Evolutionary conservation across 257 asterid genomes (phyloP), one percentile per base, ranked within the genome.

Genomic region (Nicotiana attenuata): DNA sequence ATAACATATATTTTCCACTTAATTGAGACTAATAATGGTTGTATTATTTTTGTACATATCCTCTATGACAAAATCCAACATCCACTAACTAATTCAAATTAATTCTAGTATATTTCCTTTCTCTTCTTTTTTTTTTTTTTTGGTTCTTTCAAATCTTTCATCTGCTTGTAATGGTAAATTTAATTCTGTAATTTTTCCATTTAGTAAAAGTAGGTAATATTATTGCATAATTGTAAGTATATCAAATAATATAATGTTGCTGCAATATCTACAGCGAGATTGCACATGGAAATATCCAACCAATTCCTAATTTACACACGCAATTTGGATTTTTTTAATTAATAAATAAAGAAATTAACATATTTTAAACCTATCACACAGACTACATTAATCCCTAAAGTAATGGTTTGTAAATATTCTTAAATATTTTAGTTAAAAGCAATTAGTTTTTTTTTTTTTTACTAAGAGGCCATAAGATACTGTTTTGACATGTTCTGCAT

Each of bases 271-370:
- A 24, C 85, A 57, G 28, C 35, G 47, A 38, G 78, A 73, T 59
- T 22, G 77, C 81, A 81, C 81, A 60, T 68, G 87, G 85, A 81
- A 41, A 29, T 22, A 41, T 76, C 73, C 73, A 61, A 26, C 24
- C 65, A 60, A 4, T 60, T 10, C 31, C 57, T 7, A 60, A 20
- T 10, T 57, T 57, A 19, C 26, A 57, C n/a, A 3, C 11, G 29
- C 13, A 6, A 19, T n/a, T 19, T 57, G 26, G 26, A 57, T 57
- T 19, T 57, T 55, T 17, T 57, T 4, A 3, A 45, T 33, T 47
- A 47, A 47, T 47, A 45, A 47, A 60, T 82, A 63, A 50, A 45
- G 11, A 61, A 71, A 45, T 5, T 56, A n/a, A 57, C 24, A 57
- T 57, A 19, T 14, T 8, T 17, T 7, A 20, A 22, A 3, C 41